Percentiles rank a stretch among this genome's conserved stretches.
Conservation (phyloP, 805 yeast genomes). For the Wickerhamiella azyma region DNA sequence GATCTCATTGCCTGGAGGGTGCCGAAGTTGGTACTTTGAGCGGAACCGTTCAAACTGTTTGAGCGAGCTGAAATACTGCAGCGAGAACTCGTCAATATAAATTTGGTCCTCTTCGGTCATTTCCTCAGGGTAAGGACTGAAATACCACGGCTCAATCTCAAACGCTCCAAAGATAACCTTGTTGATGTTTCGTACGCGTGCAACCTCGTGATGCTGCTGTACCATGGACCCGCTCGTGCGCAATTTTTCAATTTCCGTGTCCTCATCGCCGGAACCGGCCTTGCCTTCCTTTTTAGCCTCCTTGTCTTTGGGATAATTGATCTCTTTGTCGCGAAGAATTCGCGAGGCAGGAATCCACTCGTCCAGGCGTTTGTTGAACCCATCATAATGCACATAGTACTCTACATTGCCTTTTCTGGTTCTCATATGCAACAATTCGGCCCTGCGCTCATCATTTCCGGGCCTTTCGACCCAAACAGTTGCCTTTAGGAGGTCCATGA, state of each 20-base stretch:
- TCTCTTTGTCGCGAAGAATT: constrained; percentile 56
- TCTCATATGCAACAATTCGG: constrained; percentile 73
- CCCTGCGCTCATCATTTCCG: constrained; percentile 64
- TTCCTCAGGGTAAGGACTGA: constrained; percentile 93
- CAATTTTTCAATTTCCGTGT: constrained; percentile 76
- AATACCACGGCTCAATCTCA: constrained; percentile 97
- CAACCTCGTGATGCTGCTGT: constrained; percentile 73
- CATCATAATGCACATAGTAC: constrained; percentile 88
- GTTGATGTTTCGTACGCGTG: constrained; percentile 74
- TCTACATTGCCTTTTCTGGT: constrained; percentile 60
- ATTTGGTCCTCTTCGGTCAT: constrained; percentile 82
- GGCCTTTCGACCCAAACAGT: constrained; percentile 7
- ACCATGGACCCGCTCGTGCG: constrained; percentile 97
- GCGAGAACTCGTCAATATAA: constrained; percentile 81
- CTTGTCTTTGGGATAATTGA: constrained; percentile 45
- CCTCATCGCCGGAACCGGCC: constrained; percentile 51
- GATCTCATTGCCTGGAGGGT: constrained; percentile 97
- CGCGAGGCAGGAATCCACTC: constrained; percentile 77
- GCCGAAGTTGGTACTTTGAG: constrained; percentile 72
- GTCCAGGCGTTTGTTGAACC: constrained; percentile 89
- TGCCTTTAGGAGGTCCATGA: constrained; percentile 2
- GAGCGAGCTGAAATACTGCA: constrained; percentile 74
- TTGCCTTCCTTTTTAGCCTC: constrained; percentile 23
- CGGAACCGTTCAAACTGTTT: constrained; percentile 91
- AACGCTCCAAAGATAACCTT: constrained; percentile 75